Evolutionary conservation across 768 basidiomycete species (phyloP), one percentile per base, ranked within the genome.

Genomic region (Psilocybe cubensis): DNA sequence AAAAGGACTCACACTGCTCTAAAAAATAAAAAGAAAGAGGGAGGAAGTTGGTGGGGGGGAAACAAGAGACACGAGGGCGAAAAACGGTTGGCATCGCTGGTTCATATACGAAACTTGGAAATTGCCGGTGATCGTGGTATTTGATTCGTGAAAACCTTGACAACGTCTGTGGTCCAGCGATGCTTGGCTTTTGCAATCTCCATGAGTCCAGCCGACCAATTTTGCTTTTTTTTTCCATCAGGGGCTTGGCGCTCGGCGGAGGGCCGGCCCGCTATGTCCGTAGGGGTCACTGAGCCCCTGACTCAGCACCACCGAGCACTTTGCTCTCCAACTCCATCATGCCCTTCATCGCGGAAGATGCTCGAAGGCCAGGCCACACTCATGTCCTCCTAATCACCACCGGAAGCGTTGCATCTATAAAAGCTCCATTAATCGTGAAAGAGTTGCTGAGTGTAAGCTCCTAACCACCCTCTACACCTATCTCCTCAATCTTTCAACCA

Each of bases 391-490:
- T 98, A 35, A 86, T 98, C 58, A 88, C 91, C 0, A 92, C 94
- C 0, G 96, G 96, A n/a, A 95, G 92, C 66, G 96, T 99, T 8
- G 96, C 96, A 0, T 94, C 94, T 50, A 84, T 98, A 68, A 98
- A 98, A 67, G 88, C 88, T 1, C 94, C 96, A 3, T 80, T 97
- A 52, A 97, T 99, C 57, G 92, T 93, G 18, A 71, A 79, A 25
- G 89, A 89, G 61, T 79, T 98, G 27, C 76, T 89, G 41, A 74
- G 76, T 54, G 29, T 51, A 27, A 17, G 7, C 45, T 8, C 18
- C 28, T 18, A 42, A 21, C 25, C 28, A 18, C 8, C 11, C 24
- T 53, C 20, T n/a, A 12, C 29, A 12, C 27, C 2, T 43, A 58
- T 46, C 21, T 28, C 38, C 23, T 58, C 35, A 35, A 12, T 40